A percentile compares a stretch with the other conserved stretches of the same genome.
Evolutionary conservation across 192 early-diverging fungal species (phyloP).

Genomic region (Gamsiella multidivaricata): DNA sequence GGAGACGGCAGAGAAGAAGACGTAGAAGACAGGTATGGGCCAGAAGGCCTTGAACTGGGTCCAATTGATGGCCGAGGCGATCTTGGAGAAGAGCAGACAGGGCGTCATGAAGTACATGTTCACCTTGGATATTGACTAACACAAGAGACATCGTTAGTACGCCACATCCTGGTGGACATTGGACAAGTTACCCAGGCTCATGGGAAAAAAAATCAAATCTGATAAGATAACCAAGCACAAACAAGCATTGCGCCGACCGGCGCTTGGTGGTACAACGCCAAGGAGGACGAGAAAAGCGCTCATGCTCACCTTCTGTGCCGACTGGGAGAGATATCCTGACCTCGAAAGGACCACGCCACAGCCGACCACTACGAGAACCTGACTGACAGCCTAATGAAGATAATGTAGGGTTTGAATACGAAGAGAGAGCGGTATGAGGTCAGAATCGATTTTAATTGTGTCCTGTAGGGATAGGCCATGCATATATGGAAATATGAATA

Average conservation of each 20-base stretch:
- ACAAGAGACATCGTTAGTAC: background rate
- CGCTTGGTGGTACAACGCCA: no score
- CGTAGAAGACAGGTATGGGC: slow-evolving; percentile 73
- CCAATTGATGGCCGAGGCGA: slow-evolving; percentile 74
- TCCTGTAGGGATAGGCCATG: no score
- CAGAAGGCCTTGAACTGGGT: slow-evolving; percentile 73
- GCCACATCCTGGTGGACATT: no score
- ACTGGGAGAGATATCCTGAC: slow-evolving; percentile 46
- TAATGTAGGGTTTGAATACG: background rate
- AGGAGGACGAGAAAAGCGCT: no score
- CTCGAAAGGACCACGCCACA: slow-evolving; percentile 49
- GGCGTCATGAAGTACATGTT: slow-evolving; percentile 83
- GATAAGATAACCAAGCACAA: slow-evolving; percentile 7
- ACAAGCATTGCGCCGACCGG: no score
- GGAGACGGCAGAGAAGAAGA: slow-evolving; percentile 46
- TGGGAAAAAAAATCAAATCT: background rate
- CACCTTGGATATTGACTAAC: slow-evolving; percentile 64
- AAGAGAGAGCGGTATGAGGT: background rate
- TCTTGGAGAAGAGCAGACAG: slow-evolving; percentile 79
- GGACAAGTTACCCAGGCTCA: background rate
- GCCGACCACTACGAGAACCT: slow-evolving; percentile 47
- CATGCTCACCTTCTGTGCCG: slow-evolving; percentile 40
- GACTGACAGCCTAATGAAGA: slow-evolving; percentile 42
- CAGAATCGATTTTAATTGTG: background rate
- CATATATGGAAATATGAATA: no score